Percentiles rank a stretch among this genome's conserved stretches.
Conservation (phyloP, 2,329 filamentous ascomycete species). For the Claviceps pusilla region DNA sequence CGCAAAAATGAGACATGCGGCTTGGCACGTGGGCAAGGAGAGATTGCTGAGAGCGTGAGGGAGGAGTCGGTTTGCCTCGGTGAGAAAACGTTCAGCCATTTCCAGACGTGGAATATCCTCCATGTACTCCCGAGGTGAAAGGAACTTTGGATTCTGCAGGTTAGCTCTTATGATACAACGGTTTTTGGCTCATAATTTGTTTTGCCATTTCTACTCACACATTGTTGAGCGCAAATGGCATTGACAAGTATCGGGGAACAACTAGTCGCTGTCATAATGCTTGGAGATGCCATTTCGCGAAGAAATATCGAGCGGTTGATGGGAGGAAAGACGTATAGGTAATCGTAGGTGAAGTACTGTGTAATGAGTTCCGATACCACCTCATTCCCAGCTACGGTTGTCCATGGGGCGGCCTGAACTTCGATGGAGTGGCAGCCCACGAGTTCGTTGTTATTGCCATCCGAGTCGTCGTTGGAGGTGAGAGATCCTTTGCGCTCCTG, state of each 20-base stretch:
- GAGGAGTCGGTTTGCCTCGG: conserved; percentile 1
- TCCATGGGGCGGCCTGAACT: conserved; percentile 1
- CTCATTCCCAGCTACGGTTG: background rate
- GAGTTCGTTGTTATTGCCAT: background rate
- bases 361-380: conserved; percentile 3
- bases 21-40: background rate
- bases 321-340: conserved; percentile 4
- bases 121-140: background rate
- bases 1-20: conserved; percentile 3
- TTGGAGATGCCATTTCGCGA: background rate
- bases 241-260: conserved; percentile 4
- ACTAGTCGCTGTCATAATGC: background rate
- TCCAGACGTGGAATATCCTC: background rate
- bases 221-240: conserved; percentile 4
- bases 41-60: background rate
- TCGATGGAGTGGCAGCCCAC: background rate
- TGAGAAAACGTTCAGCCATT: conserved; percentile 2
- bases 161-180: background rate
- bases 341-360: conserved; percentile 4
- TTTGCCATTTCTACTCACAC: background rate
- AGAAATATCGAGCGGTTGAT: background rate
- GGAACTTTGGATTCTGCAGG: background rate
- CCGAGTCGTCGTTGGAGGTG: background rate
- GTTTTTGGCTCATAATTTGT: background rate
- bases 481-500: background rate